These are phyloP conservation scores for Botrytis elliptica DNA, from an alignment of 2,329 filamentous ascomycete species.

Conservation along the genomic window DNA sequence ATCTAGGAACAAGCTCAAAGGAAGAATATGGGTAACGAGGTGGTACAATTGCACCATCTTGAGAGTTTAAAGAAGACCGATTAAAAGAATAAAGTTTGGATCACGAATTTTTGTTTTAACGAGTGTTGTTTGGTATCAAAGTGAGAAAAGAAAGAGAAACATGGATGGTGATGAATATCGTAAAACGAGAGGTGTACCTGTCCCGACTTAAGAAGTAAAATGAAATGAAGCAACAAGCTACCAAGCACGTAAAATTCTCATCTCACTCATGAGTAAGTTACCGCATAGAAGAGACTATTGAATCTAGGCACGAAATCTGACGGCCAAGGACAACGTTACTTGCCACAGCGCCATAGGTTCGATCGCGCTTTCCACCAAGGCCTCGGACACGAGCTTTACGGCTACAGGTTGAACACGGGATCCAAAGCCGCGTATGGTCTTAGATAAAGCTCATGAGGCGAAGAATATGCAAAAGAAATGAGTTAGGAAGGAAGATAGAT, in stretches of 20 bases:
- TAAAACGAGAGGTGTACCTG: background rate
- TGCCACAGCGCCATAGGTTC: slow-evolving; percentile 4
- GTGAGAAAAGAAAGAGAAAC: background rate
- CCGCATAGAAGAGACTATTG: slow-evolving; percentile 11
- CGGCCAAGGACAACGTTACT: slow-evolving; percentile 18
- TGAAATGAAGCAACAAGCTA: background rate
- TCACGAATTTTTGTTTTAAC: background rate
- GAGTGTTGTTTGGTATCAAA: background rate
- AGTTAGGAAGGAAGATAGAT: slow-evolving; percentile 8
- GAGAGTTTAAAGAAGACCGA: background rate
- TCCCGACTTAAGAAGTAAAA: slow-evolving; percentile 16
- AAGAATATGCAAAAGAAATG: slow-evolving; percentile 13
- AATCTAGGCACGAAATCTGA: background rate
- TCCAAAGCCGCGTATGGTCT: background rate
- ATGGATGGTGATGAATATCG: background rate
- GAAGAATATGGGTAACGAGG: slow-evolving; percentile 13
- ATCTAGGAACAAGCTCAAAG: slow-evolving; percentile 14
- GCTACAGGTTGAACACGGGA: slow-evolving; percentile 5
- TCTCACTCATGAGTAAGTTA: background rate
- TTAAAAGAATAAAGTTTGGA: background rate
- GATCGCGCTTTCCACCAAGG: background rate
- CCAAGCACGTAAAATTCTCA: background rate
- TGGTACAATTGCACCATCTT: slow-evolving; percentile 17
- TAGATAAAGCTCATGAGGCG: background rate
- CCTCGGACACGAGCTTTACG: background rate